Conservation (phyloP, 1,139 yeast species). For the Hemisphaericaspora lyxosophila region DNA sequence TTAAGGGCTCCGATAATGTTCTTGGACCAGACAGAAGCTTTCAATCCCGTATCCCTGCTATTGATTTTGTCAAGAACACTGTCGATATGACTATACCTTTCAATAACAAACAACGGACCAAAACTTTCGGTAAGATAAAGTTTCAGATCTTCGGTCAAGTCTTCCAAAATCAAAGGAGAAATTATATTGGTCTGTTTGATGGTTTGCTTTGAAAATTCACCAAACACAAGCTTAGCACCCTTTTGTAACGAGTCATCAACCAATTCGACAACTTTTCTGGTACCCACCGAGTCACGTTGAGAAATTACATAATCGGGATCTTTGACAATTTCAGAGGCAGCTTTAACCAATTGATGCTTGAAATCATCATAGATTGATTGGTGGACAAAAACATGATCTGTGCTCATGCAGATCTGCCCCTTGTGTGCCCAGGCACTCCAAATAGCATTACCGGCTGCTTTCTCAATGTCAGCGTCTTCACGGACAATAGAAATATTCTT, state of each 20-base stretch:
- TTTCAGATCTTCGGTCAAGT: slow-evolving; percentile 33
- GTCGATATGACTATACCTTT: slow-evolving; percentile 33
- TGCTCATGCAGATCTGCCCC: slow-evolving; percentile 50
- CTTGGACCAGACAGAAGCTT: slow-evolving; percentile 56
- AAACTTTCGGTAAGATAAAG: slow-evolving; percentile 41
- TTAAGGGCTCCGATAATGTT: slow-evolving; percentile 40
- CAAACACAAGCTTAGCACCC: slow-evolving; percentile 40
- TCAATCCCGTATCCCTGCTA: slow-evolving; percentile 43
- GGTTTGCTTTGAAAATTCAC: slow-evolving; percentile 15
- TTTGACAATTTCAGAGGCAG: slow-evolving; percentile 17
- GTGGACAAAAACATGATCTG: slow-evolving; percentile 38
- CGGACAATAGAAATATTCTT: slow-evolving; percentile 37
- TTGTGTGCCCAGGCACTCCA: slow-evolving; percentile 41
- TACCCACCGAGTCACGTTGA: slow-evolving; percentile 30
- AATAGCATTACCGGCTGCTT: slow-evolving; percentile 29
- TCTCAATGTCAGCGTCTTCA: slow-evolving; percentile 32
- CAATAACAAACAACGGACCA: slow-evolving; percentile 48
- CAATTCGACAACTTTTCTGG: slow-evolving; percentile 24
- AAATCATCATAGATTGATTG: slow-evolving; percentile 31
- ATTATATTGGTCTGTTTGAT: slow-evolving; percentile 13
- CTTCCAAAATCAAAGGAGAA: slow-evolving; percentile 34
- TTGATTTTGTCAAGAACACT: slow-evolving; percentile 30
- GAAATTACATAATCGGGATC: slow-evolving; percentile 24
- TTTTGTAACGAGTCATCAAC: slow-evolving; percentile 41
- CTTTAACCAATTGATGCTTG: slow-evolving; percentile 20